Percentiles rank a stretch among this genome's conserved stretches.
These are phyloP conservation scores for Colletotrichum neosansevieriae DNA, from an alignment of 2,329 filamentous ascomycete species.

Conservation along the genomic window DNA sequence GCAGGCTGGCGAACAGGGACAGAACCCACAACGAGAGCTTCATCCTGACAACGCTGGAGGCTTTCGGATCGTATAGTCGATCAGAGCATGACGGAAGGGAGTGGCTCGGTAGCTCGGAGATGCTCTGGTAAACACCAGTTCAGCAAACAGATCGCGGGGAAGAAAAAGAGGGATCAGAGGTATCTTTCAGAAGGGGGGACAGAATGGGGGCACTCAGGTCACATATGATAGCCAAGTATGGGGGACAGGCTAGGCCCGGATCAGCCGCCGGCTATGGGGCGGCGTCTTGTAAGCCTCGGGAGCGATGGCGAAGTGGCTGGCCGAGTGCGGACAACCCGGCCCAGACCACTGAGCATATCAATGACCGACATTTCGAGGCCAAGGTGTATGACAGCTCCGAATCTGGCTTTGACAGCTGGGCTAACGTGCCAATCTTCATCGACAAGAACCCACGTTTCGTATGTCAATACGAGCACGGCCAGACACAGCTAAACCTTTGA, in stretches of 20 bases:
- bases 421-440: neutral
- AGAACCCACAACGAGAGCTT: slow-evolving; percentile 18
- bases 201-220: neutral
- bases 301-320: slow-evolving; percentile 23
- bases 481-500: neutral
- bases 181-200: neutral
- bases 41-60: slow-evolving; percentile 1
- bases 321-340: slow-evolving; percentile 30
- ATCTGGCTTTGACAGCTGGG: neutral
- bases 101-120: neutral
- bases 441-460: neutral
- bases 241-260: slow-evolving; percentile 1
- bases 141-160: neutral
- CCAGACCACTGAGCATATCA: slow-evolving; percentile 17
- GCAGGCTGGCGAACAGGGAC: slow-evolving; percentile 7
- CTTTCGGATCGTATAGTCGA: neutral
- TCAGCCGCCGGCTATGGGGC: slow-evolving; percentile 18
- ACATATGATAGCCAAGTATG: slow-evolving; percentile 8
- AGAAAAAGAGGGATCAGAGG: neutral
- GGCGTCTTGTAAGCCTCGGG: slow-evolving; percentile 33
- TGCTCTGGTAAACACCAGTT: slow-evolving; percentile 1
- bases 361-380: neutral
- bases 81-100: slow-evolving; percentile 24
- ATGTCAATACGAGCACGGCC: neutral
- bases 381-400: neutral